These are phyloP conservation scores for Mycena rosella DNA, from an alignment of 768 basidiomycete species.

Conservation along the genomic window DNA sequence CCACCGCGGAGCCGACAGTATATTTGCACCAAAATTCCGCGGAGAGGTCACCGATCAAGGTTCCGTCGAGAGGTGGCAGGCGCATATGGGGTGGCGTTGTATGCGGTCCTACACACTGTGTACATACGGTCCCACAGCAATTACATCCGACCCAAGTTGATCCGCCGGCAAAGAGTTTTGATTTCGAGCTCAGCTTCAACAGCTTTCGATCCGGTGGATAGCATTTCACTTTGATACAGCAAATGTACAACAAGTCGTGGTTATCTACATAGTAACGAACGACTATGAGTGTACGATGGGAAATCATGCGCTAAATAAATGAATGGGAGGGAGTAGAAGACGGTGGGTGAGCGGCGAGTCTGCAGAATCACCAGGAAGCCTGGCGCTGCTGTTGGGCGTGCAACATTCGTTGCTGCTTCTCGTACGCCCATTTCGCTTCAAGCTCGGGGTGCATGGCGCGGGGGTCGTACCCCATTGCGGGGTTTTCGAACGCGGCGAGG, in stretches of 20 bases:
- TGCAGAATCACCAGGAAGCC: constrained; percentile 7
- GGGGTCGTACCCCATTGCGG: constrained; percentile 52
- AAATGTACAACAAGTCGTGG: constrained; percentile 4
- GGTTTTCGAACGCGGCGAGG: constrained; percentile 64
- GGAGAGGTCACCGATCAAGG: too few species aligned
- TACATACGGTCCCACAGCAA: too few species aligned
- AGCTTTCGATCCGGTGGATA: too few species aligned
- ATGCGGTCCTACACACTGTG: too few species aligned
- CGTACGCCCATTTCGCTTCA: constrained; percentile 25
- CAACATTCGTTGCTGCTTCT: constrained; percentile 23
- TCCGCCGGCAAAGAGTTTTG: too few species aligned
- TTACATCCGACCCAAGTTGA: too few species aligned
- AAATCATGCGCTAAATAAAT: neutral
- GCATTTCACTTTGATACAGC: neutral
- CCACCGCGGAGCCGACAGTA: too few species aligned
- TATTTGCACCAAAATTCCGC: too few species aligned
- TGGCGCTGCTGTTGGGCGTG: constrained; percentile 15
- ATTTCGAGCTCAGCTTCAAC: too few species aligned
- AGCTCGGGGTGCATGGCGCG: neutral
- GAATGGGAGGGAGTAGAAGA: neutral
- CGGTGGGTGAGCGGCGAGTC: neutral
- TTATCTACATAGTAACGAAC: neutral
- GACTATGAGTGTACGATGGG: neutral
- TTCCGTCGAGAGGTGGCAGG: too few species aligned
- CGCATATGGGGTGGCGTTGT: too few species aligned